Conservation (phyloP, 2,329 filamentous ascomycete genomes). For the Xylariaceae sp. region DNA sequence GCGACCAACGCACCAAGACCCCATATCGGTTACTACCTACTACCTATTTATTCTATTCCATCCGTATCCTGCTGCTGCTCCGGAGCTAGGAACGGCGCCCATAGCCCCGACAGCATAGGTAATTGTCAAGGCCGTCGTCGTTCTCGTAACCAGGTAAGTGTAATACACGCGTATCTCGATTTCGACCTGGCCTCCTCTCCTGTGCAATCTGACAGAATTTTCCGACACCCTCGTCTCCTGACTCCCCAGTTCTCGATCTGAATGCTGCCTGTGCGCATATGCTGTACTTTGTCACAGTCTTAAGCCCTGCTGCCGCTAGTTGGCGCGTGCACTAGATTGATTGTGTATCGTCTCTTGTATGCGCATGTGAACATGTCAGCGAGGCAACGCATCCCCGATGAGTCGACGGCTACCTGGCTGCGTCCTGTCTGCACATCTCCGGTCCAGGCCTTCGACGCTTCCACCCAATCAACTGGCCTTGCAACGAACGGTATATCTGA, state of each 20-base stretch:
- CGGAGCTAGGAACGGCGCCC: constrained; percentile 5
- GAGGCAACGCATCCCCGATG: not conserved
- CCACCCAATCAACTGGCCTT: not conserved
- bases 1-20: not conserved
- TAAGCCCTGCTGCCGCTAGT: not conserved
- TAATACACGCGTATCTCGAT: not conserved
- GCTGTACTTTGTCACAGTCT: not conserved
- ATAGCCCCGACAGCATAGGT: constrained; percentile 8
- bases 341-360: not conserved
- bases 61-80: not conserved
- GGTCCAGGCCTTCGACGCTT: not conserved
- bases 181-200: not conserved
- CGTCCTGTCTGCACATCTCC: not conserved
- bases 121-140: constrained; percentile 9
- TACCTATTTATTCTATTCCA: not conserved
- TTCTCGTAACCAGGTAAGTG: constrained; percentile 5
- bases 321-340: not conserved
- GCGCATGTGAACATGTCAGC: not conserved
- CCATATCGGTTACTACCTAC: not conserved
- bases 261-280: not conserved
- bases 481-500: not conserved
- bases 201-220: not conserved
- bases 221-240: not conserved
- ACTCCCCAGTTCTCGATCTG: not conserved
- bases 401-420: not conserved